These are phyloP conservation scores for Linnemannia zychae DNA, from an alignment of 192 early-diverging fungal species.

Conservation along the genomic window DNA sequence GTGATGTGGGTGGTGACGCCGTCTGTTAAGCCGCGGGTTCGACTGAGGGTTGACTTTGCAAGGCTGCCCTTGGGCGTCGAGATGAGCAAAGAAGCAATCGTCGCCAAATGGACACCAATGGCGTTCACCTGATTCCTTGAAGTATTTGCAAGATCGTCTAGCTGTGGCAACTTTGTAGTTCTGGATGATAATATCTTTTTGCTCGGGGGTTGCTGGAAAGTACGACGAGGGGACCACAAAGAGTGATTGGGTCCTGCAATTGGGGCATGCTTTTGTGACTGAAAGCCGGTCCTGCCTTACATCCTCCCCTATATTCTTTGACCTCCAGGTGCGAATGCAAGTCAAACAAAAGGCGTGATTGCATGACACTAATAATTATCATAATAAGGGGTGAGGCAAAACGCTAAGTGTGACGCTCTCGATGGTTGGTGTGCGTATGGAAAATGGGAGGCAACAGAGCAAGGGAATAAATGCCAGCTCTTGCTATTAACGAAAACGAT, in stretches of 20 bases:
- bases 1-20: slow-evolving; percentile 1
- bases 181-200: slow-evolving; percentile 44
- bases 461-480: not conserved
- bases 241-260: slow-evolving; percentile 47
- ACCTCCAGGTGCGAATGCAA: slow-evolving; percentile 52
- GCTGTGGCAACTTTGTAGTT: slow-evolving; percentile 22
- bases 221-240: slow-evolving; percentile 48
- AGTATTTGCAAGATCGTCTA: slow-evolving; percentile 17
- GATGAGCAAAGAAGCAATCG: slow-evolving; percentile 49
- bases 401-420: too few species aligned
- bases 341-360: slow-evolving; percentile 55
- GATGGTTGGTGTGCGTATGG: not conserved
- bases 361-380: slow-evolving; percentile 29
- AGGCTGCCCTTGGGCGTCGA: slow-evolving; percentile 24
- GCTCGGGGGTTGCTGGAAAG: slow-evolving; percentile 35
- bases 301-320: slow-evolving; percentile 39
- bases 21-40: slow-evolving; percentile 18
- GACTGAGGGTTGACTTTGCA: slow-evolving; percentile 42
- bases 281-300: slow-evolving; percentile 14
- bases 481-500: not conserved
- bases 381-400: not conserved
- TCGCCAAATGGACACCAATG: slow-evolving; percentile 55
- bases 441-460: not conserved
- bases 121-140: slow-evolving; percentile 32
- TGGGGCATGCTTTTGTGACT: slow-evolving; percentile 53